Conservation (phyloP, 2,329 filamentous ascomycete species). For the Cercospora beticola region DNA sequence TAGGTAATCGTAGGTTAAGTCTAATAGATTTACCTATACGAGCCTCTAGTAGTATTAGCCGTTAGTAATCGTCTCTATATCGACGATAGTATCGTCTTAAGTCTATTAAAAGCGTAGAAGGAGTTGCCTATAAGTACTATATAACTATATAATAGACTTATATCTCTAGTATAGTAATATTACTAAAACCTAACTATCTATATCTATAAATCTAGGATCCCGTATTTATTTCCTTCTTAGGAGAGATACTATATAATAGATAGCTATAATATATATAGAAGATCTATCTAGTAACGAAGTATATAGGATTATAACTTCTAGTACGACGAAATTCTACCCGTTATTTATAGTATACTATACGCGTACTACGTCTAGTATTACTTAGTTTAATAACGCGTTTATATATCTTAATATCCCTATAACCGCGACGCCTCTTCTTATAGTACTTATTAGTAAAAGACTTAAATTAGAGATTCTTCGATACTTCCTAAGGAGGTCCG, state of each 20-base stretch:
- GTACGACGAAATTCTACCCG: not conserved
- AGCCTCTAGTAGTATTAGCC: conserved; percentile 7
- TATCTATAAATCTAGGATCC: not conserved
- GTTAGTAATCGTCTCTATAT: not conserved
- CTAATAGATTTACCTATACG: conserved; percentile 15
- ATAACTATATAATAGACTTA: not conserved
- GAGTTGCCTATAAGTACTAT: not conserved
- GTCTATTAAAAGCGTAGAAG: not conserved
- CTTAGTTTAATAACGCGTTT: not conserved
- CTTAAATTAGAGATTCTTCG: conserved; percentile 7
- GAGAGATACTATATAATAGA: not conserved
- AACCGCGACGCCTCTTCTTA: not conserved
- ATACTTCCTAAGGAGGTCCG: not conserved
- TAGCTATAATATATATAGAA: not conserved
- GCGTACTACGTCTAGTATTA: not conserved
- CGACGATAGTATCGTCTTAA: not conserved
- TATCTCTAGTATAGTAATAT: not conserved
- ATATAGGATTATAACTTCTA: not conserved
- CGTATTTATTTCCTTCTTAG: not conserved
- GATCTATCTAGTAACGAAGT: not conserved
- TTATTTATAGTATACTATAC: not conserved
- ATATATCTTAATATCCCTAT: not conserved
- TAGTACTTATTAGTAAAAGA: not conserved
- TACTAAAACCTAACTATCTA: not conserved
- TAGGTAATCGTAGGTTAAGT: conserved; percentile 10